phyloP scores from a whole-genome alignment of 306 rosid genomes.

The Cicer judaicum region DNA sequence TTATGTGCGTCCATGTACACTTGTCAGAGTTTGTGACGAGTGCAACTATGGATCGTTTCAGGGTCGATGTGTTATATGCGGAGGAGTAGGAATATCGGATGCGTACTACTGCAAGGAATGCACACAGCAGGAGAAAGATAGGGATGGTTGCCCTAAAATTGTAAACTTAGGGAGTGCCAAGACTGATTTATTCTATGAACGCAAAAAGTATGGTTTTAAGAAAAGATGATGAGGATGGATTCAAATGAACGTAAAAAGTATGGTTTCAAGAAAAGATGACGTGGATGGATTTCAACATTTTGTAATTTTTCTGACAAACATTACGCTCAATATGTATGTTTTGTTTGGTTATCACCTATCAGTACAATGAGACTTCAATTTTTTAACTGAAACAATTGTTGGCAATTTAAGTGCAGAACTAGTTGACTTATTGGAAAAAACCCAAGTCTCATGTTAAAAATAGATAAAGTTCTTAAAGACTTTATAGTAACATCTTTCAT shows the following conservation, averaged over 20 bases:
- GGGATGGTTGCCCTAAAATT: constrained; percentile 94
- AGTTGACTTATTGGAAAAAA: too few relatives aligned
- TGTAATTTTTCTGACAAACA: background rate
- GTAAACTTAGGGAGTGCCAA: constrained; percentile 88
- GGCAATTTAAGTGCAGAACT: too few relatives aligned
- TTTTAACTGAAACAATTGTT: too few relatives aligned
- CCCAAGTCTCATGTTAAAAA: too few relatives aligned
- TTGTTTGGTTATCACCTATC: too few relatives aligned
- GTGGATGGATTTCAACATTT: background rate
- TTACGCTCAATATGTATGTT: too few relatives aligned
- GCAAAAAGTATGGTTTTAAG: constrained; percentile 93
- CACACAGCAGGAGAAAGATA: constrained; percentile 94
- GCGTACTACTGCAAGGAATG: constrained; percentile 97
- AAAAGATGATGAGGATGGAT: constrained; percentile 58
- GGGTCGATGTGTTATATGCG: constrained; percentile 86
- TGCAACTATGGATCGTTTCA: constrained; percentile 88
- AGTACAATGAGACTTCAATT: too few relatives aligned
- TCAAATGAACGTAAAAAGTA: constrained; percentile 79
- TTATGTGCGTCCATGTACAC: constrained; percentile 87
- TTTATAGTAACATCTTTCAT: too few relatives aligned
- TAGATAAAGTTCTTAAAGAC: too few relatives aligned
- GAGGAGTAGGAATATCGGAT: constrained; percentile 91
- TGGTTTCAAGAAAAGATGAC: constrained; percentile 88
- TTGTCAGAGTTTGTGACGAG: constrained; percentile 82
- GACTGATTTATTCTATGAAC: constrained; percentile 80